A percentile compares a stretch with the other conserved stretches of the same genome.
Conservation (phyloP, 2,329 filamentous ascomycete species). For the Aspergillus flavus region DNA sequence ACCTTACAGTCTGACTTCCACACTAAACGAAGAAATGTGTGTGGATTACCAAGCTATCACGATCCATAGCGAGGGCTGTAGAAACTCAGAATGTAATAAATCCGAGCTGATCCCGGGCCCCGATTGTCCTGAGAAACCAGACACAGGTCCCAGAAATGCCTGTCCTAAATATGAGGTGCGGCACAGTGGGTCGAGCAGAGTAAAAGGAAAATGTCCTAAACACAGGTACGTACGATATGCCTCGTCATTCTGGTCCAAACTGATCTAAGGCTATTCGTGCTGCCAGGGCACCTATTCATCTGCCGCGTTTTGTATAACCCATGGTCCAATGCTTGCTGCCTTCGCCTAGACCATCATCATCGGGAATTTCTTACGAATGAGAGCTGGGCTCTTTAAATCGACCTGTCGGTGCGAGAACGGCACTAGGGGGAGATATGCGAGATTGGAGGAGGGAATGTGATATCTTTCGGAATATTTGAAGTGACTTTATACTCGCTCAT, state of each 20-base stretch:
- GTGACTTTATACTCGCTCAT: neutral
- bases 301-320: neutral
- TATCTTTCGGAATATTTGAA: neutral
- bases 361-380: neutral
- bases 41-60: neutral
- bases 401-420: fast-evolving
- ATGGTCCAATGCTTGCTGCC: too few relatives aligned
- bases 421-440: neutral
- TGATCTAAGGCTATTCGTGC: neutral
- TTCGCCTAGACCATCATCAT: too few relatives aligned
- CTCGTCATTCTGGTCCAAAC: neutral
- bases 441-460: neutral
- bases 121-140: neutral
- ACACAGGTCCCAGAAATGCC: neutral
- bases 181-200: neutral
- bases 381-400: neutral
- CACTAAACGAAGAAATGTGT: neutral
- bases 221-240: neutral
- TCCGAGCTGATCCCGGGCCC: neutral
- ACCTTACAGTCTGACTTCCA: too few relatives aligned
- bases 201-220: neutral
- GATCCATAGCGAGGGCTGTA: neutral
- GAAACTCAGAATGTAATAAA: neutral
- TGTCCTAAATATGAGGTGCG: neutral
- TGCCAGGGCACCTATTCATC: neutral